Evolutionary conservation across 2,329 filamentous ascomycete genomes (phyloP), one percentile per base, ranked within the genome.

Genomic region (Trichoderma cornu-damae): DNA sequence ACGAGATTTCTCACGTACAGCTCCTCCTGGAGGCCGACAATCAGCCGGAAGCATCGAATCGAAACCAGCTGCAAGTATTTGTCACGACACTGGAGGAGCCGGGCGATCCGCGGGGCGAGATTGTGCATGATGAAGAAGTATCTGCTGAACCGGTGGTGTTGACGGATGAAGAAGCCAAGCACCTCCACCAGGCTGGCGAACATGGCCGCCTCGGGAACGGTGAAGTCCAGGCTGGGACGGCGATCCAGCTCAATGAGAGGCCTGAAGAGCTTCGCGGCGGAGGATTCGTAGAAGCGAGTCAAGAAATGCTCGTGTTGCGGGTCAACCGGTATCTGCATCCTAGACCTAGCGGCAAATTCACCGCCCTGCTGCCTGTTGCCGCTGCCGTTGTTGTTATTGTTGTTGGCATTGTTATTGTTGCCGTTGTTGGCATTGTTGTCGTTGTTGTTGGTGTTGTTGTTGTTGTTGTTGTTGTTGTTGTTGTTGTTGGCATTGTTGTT

Each of bases 21-120:
- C 55, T 95, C 90, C 68, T 97, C 93, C 67, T 94, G 87, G 35
- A 96, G 79, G 44, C 86, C 85, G 58, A 96, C 82, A 60, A 96
- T 83, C 43, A 89, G 89, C 32, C 93, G 88, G 76, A 97, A 93
- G 74, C 96, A 96, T 69, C 96, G 94, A 63, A 99, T 82, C 5
- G 92, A 90, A 65, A 90, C 89, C 42, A 99, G 82, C 72, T 93
- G 92, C 62, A 99, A 76, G 69, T 96, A 92, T 75, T 97, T 97
- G 72, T 97, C 90, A 8, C 86, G 86, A 60, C 87, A 92, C 43
- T 79, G 77, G 62, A 99, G 81, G 60, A 99, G 81, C 70, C 96
- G 90, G 48, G 87, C 86, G 60, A 96, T 86, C 38, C 92, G 84
- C 60, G 85, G 81, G 6, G 88, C 85, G 43, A 97, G 78, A 58